Evolutionary conservation across 306 rosid genomes (phyloP), one percentile per base, ranked within the genome.

Genomic region (Aeschynomene evenia): DNA sequence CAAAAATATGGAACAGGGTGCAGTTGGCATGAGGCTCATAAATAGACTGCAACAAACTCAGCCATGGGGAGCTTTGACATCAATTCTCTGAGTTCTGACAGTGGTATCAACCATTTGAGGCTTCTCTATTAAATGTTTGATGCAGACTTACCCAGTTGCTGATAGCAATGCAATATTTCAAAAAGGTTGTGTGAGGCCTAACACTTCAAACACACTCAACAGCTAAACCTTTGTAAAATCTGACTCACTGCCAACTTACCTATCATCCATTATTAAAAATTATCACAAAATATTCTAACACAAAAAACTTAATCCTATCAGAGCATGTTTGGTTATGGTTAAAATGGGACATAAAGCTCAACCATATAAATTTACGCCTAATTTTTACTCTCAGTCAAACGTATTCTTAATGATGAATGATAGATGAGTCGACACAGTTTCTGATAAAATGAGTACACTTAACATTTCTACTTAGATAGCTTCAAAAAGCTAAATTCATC

Each of bases 21-120:
- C 57, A 48, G 64, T 52, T 59, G 77, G 65, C 63, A 80, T 63
- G 59, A 69, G 68, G 63, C 69, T 76, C 80, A 69, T 59, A 63
- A 55, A 24, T 71, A 64, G 56, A 37, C 50, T 49, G 19, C 48
- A 14, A 34, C 28, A 45, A 63, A 22, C 69, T 18, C 29, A 39
- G 19, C 71, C 70, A 6, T 23, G 42, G 52, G 33, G 75, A 65
- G 48, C 51, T 46, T 75, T 59, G 2, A 43, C 66, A 68, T 58
- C 63, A 55, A 72, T 61, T 54, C 80, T 74, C 59, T 54, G 29
- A 57, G 21, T 53, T 61, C 74, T 75, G 74, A 66, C 68, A 34
- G 45, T 59, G 28, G 34, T 45, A 7, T 16, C 31, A 67, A 52
- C 58, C 39, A 76, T 37, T 61, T 60, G 33, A 7, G 70, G 36